These are phyloP conservation scores for Phytophthora pinifolia DNA, from an alignment of 352 stramenopile species.

Conservation along the genomic window DNA sequence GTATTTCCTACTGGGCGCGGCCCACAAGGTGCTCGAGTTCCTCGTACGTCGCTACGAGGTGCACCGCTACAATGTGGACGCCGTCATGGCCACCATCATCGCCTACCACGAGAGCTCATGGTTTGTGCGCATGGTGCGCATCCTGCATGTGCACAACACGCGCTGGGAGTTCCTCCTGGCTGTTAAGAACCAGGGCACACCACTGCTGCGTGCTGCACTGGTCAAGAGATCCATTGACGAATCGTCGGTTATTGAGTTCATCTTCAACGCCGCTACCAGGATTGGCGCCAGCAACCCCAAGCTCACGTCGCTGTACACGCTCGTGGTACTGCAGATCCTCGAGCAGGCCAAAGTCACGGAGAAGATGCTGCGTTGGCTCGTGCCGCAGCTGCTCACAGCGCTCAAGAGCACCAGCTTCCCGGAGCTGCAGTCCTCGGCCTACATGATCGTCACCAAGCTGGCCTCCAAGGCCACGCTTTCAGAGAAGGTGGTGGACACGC, in stretches of 20 bases:
- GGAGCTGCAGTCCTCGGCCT: conserved; percentile 79
- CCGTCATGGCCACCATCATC: conserved; percentile 78
- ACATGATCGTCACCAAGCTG: conserved; percentile 87
- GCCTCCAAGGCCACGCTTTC: conserved; percentile 77
- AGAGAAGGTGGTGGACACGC: conserved; percentile 67
- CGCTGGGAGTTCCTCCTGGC: conserved; percentile 83
- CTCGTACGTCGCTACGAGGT: conserved; percentile 88
- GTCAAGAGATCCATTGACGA: conserved; percentile 79
- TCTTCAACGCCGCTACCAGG: conserved; percentile 61
- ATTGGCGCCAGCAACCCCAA: conserved; percentile 72
- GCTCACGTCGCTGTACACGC: conserved; percentile 84
- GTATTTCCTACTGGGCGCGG: conserved; percentile 75
- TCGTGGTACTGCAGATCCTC: conserved; percentile 81
- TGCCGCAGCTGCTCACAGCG: conserved; percentile 70
- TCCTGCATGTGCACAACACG: conserved; percentile 79
- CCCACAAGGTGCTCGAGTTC: conserved; percentile 90
- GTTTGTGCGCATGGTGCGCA: conserved; percentile 84
- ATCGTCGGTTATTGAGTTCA: conserved; percentile 71
- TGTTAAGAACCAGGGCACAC: conserved; percentile 70
- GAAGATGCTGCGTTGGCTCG: conserved; percentile 72
- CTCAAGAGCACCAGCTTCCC: conserved; percentile 68
- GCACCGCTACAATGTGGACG: conserved; percentile 86
- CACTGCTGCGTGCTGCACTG: conserved; percentile 64
- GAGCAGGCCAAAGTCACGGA: conserved; percentile 66
- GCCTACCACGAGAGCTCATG: conserved; percentile 86